phyloP scores from a whole-genome alignment of 176 grass and related monocot species.

The Aegilops speltoides region DNA sequence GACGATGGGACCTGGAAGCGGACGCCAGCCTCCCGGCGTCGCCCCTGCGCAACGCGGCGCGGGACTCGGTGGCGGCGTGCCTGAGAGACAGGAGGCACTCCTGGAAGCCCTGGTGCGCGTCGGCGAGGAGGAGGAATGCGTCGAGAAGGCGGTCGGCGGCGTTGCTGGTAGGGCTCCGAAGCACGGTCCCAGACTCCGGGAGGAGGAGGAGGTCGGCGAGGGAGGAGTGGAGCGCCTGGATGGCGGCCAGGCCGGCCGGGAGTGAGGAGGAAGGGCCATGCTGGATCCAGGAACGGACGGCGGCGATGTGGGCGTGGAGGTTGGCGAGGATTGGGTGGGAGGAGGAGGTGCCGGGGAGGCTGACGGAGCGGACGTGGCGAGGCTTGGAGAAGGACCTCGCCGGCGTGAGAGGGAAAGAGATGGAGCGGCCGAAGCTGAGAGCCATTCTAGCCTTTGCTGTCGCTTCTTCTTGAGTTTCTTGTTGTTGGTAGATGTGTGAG shows the following conservation, averaged over 20 bases:
- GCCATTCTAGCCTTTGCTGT: constrained; percentile 7
- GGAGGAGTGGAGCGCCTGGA: constrained; percentile 40
- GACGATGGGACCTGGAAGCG: constrained; percentile 22
- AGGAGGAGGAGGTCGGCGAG: constrained; percentile 51
- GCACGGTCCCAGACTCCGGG: constrained; percentile 12
- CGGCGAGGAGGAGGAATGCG: constrained; percentile 57
- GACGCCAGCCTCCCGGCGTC: constrained; percentile 22
- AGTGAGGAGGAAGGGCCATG: not conserved
- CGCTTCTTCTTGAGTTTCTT: not conserved
- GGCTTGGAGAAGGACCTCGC: not conserved
- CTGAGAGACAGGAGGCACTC: constrained; percentile 3
- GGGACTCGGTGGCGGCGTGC: not conserved
- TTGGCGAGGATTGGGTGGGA: constrained; percentile 47
- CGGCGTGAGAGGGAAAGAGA: constrained; percentile 56
- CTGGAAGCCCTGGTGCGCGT: constrained; percentile 51
- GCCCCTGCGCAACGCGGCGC: constrained; percentile 13
- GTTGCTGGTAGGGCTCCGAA: not conserved
- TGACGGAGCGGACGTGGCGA: too few relatives aligned
- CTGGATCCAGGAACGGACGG: constrained; percentile 26
- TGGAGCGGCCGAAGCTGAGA: constrained; percentile 50
- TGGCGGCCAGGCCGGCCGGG: constrained; percentile 23
- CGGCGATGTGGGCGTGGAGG: constrained; percentile 18
- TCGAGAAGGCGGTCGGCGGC: constrained; percentile 43
- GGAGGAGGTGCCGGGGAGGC: constrained; percentile 27
- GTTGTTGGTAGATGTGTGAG: not conserved